Base-by-base conservation (phyloP, 345 rosid genomes). In the Aurinia saxatilis region DNA sequence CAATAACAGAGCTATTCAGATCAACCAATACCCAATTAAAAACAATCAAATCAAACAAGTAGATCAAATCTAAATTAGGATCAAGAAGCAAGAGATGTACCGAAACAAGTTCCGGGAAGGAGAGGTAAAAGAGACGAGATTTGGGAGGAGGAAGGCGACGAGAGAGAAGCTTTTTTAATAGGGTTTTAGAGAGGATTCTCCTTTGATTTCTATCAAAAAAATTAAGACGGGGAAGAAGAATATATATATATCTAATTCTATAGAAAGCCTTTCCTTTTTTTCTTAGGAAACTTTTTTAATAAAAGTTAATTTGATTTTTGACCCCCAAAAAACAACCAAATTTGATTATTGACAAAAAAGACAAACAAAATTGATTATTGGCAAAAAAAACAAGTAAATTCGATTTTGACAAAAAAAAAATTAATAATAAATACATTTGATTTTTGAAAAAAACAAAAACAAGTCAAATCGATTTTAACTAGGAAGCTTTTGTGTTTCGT, bases 161-260 rank as follows among this genome's bases (percentile, higher is more conserved):
- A 38, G 49, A 13, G 68, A 31, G 8, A 15, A 21, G 13, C 10
- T n/a, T 41, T 60, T 42, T 52, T 34, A 50, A 68, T 63, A 70
- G 69, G 74, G 69, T 55, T 70, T 70, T 63, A 70, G 74, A 47
- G 74, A 47, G 69, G 57, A 44, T 60, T 45, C 14, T 49, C 58
- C 47, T 45, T 47, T 30, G 27, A n/a, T 17, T 18, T 33, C 30
- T 8, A 8, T 45, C 6, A 2, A 50, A 11, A 12, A 18, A 8
- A 16, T 34, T 47, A 9, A 56, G 8, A 50, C 2, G 18, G 44
- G 46, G 33, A 23, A 68, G 30, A 5, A 14, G 29, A 37, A 66
- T 45, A 27, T 57, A 36, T 57, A 35, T 48, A 38, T 63, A 41
- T 17, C 3, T 19, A 2, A 5, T 37, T 56, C 49, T 46, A 12